A percentile compares a stretch with the other conserved stretches of the same genome.
Conservation (phyloP, 2,329 filamentous ascomycete species). For the Calonectria hawksworthii region DNA sequence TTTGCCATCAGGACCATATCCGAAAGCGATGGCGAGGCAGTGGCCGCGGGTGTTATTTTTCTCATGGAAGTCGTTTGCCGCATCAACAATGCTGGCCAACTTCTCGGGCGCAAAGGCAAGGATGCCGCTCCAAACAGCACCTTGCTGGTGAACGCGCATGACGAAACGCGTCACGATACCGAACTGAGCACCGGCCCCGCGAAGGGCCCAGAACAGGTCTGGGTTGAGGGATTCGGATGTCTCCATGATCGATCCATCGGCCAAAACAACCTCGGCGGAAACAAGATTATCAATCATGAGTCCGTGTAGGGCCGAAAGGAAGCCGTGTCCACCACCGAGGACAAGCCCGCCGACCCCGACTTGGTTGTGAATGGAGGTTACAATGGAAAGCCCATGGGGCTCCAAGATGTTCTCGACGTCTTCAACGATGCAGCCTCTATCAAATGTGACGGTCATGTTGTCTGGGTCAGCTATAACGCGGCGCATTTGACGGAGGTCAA, state of each 20-base stretch:
- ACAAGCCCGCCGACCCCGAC: conserved; percentile 72
- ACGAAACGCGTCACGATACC: conserved; percentile 57
- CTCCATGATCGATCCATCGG: conserved; percentile 51
- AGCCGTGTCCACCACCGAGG: conserved; percentile 71
- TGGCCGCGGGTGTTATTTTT: too few relatives aligned
- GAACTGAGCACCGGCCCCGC: conserved; percentile 62
- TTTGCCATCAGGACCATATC: too few relatives aligned
- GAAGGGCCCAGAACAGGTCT: conserved; percentile 64
- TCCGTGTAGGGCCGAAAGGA: conserved; percentile 67
- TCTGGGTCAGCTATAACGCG: background rate
- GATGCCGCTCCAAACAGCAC: conserved; percentile 49
- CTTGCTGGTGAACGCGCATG: conserved; percentile 45
- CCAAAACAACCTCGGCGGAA: conserved; percentile 55
- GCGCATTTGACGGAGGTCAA: background rate
- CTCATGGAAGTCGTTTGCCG: too few relatives aligned
- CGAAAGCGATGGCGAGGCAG: too few relatives aligned
- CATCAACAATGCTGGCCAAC: conserved; percentile 39
- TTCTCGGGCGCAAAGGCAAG: conserved; percentile 44
- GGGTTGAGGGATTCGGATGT: conserved; percentile 56
- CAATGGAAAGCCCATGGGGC: conserved; percentile 66
- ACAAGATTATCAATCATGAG: conserved; percentile 61
- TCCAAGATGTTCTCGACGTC: conserved; percentile 67
- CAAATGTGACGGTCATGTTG: conserved; percentile 58
- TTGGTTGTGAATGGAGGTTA: conserved; percentile 73
- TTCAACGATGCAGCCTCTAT: conserved; percentile 66